These are phyloP conservation scores for Melampsora americana DNA, from an alignment of 1,284 basidiomycete species.

Conservation along the genomic window DNA sequence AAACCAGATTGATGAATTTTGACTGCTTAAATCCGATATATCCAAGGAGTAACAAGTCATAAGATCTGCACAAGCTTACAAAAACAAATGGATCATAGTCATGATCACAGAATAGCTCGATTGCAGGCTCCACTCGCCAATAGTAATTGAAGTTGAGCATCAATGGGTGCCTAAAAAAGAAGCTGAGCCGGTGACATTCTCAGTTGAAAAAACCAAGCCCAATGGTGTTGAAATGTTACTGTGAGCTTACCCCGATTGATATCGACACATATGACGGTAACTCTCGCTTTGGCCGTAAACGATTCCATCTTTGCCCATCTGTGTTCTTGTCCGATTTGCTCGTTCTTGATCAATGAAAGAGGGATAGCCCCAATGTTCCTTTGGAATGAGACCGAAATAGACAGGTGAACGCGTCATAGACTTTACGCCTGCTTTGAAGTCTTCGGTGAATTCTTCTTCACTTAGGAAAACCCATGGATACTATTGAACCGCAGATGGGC, in stretches of 20 bases:
- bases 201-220: slow-evolving; percentile 62
- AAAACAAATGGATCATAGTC: slow-evolving; percentile 72
- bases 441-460: slow-evolving; percentile 54
- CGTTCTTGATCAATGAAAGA: slow-evolving; percentile 69
- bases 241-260: slow-evolving; percentile 76
- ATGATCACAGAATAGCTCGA: slow-evolving; percentile 73
- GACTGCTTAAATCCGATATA: no score
- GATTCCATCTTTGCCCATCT: slow-evolving; percentile 72
- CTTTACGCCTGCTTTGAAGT: slow-evolving; percentile 52
- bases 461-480: slow-evolving; percentile 57
- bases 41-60: no score
- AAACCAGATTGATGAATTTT: no score
- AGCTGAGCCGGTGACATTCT: slow-evolving; percentile 29
- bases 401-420: slow-evolving; percentile 51
- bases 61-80: slow-evolving; percentile 3
- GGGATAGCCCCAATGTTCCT: slow-evolving; percentile 78
- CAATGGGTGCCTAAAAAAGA: slow-evolving; percentile 47
- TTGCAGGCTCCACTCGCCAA: slow-evolving; percentile 78
- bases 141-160: slow-evolving; percentile 74
- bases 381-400: slow-evolving; percentile 73
- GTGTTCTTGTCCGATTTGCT: slow-evolving; percentile 64
- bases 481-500: slow-evolving; percentile 53
- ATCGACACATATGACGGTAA: slow-evolving; percentile 84
- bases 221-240: slow-evolving; percentile 36
- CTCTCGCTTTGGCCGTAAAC: slow-evolving; percentile 75